Base-by-base conservation (phyloP, 345 rosid species). In the Gossypium rotundifolium region DNA sequence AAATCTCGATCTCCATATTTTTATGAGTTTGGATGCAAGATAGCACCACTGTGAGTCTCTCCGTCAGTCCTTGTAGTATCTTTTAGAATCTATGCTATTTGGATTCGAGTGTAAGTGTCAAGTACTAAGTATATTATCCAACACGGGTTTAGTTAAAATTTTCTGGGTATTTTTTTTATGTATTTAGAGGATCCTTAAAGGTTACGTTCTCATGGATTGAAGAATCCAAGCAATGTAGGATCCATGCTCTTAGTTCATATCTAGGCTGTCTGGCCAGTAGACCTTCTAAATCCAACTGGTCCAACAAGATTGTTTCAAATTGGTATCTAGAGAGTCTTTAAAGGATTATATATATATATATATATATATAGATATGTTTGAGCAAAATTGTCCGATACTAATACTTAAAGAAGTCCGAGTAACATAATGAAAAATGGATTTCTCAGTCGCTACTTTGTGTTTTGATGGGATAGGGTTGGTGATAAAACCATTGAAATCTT, bases 1-100 rank as follows among this genome's bases (percentile, higher is more conserved):
- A 85, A 82, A 84, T 89, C 93, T 44, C 87, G 91, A 3, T 88
- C 91, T 72, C 87, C 78, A 7, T 88, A 88, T 75, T 95, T 95
- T 73, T 91, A 91, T 59, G 95, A 93, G 79, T 86, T 93, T 75
- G 98, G 94, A 52, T 88, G 93, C 91, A 94, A 94, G 83, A 80
- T 92, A 78, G 87, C 82, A 38, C 97, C 98, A 7, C 17, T 89
- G 97, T 93, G 76, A 94, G 98, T 81, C 58, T 75, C 68, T 61
- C 29, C 14, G 44, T 17, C 22, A 44, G 29, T 11, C 78, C 54
- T 57, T 16, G 2, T 59, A 58, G 9, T 20, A 13, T 67, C 40
- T 23, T 46, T 46, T 67, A 12, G 13, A 23, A 8, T 40, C 29
- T 57, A 3, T 57, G 3, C 3, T 57, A 57, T 5, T 57, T 0